Evolutionary conservation across 2,329 filamentous ascomycete species (phyloP).

Genomic region (Colletotrichum sp.): DNA sequence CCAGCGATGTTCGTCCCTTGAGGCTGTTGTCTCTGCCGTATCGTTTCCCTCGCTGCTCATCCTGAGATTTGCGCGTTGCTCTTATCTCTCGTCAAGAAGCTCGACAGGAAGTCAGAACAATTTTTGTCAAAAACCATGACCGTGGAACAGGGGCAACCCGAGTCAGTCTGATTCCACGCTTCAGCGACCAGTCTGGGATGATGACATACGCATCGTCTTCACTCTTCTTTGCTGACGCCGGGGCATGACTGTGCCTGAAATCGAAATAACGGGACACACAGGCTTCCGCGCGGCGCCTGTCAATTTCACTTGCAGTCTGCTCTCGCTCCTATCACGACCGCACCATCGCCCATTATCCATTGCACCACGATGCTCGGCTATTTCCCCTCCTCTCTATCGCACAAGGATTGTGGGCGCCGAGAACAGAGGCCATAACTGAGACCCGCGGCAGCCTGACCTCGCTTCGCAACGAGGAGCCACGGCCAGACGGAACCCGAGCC

Average conservation of each 20-base stretch:
- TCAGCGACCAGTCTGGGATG: neutral
- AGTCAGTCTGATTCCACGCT: conserved; percentile 9
- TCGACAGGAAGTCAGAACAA: neutral
- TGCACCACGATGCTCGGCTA: neutral
- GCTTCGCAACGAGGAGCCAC: neutral
- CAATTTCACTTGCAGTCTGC: neutral
- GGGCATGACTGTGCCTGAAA: neutral
- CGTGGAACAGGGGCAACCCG: conserved; percentile 1
- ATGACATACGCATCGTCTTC: neutral
- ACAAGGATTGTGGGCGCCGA: neutral
- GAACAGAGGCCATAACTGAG: neutral
- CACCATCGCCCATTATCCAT: neutral
- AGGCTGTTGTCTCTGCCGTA: neutral
- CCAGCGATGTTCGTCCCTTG: neutral
- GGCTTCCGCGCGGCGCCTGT: neutral
- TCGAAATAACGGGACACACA: neutral
- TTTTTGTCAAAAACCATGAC: neutral
- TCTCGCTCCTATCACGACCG: neutral
- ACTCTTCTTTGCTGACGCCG: neutral
- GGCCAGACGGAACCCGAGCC: conserved; percentile 1
- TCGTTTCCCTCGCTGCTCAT: neutral
- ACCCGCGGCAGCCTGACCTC: neutral
- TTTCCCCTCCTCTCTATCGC: neutral
- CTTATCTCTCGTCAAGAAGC: neutral
- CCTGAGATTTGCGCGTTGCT: neutral